Conservation (phyloP, 768 basidiomycete genomes). For the Sistotremastrum suecicum region DNA sequence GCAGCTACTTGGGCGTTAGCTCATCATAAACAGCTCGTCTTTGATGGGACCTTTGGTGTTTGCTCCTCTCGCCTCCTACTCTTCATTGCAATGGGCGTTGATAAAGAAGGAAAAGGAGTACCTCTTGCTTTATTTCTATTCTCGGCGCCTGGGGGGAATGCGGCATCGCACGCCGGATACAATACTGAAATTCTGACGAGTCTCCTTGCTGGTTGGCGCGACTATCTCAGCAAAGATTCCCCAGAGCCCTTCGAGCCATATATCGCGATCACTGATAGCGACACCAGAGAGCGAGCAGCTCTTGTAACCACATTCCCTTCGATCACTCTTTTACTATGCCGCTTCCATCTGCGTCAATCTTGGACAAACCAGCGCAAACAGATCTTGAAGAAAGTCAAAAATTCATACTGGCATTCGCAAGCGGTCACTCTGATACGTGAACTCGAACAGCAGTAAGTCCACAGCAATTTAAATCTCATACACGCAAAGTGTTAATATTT, state of each 20-base stretch:
- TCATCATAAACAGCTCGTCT: slow-evolving; percentile 10
- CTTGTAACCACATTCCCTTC: slow-evolving; percentile 8
- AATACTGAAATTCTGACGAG: slow-evolving; percentile 9
- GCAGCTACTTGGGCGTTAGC: slow-evolving; percentile 11
- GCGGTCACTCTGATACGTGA: slow-evolving; percentile 11
- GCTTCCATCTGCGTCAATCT: slow-evolving; percentile 21
- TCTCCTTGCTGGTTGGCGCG: too few species aligned
- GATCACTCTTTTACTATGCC: slow-evolving; percentile 20
- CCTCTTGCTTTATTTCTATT: slow-evolving; percentile 21
- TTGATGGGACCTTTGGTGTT: slow-evolving; percentile 14
- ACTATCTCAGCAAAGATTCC: slow-evolving; percentile 8
- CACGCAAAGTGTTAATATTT: background rate
- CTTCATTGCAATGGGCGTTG: slow-evolving; percentile 19
- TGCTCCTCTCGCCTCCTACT: slow-evolving; percentile 13
- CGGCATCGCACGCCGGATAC: slow-evolving; percentile 17
- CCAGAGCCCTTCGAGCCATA: slow-evolving; percentile 10
- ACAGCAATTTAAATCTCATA: slow-evolving; percentile 3
- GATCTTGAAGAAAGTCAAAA: slow-evolving; percentile 12
- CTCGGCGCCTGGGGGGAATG: slow-evolving; percentile 17
- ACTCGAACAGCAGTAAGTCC: slow-evolving; percentile 12
- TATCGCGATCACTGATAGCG: slow-evolving; percentile 18
- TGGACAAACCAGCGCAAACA: slow-evolving; percentile 19
- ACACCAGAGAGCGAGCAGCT: slow-evolving; percentile 14
- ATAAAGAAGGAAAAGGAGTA: slow-evolving; percentile 16
- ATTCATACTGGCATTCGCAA: slow-evolving; percentile 8